Percentiles rank a stretch among this genome's conserved stretches.
Evolutionary conservation across 1,139 yeast species (phyloP).

Genomic region (Hansenula sp.): DNA sequence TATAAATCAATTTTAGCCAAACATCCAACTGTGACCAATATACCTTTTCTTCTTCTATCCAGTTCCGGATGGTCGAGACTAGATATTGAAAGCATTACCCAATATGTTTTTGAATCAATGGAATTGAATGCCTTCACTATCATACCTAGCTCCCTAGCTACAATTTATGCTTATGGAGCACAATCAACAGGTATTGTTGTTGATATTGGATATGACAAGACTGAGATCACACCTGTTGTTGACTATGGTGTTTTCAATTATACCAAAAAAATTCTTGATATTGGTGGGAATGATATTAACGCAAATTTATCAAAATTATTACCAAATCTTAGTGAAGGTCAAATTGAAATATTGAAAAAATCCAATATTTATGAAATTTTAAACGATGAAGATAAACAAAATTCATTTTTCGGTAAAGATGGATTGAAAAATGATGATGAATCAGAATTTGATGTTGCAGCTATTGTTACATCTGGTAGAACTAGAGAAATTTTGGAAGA

Average conservation of each 20-base stretch:
- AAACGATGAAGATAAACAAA: constrained; percentile 53
- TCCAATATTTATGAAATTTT: constrained; percentile 78
- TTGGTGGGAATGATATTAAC: constrained; percentile 67
- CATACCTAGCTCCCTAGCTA: constrained; percentile 64
- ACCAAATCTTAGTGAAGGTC: constrained; percentile 53
- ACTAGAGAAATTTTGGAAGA: constrained; percentile 62
- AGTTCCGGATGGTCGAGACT: constrained; percentile 65
- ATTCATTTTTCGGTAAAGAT: constrained; percentile 52
- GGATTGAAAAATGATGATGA: constrained; percentile 37
- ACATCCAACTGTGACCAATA: constrained; percentile 41
- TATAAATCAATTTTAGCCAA: constrained; percentile 51
- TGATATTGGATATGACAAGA: constrained; percentile 72
- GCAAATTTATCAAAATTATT: constrained; percentile 43
- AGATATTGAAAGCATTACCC: constrained; percentile 65
- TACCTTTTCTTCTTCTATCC: constrained; percentile 60
- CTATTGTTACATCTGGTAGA: constrained; percentile 74
- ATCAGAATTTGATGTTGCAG: constrained; percentile 81
- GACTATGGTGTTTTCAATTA: constrained; percentile 60
- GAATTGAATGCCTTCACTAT: constrained; percentile 72
- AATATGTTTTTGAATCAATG: constrained; percentile 69
- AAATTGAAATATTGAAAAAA: constrained; percentile 70
- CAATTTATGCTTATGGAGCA: constrained; percentile 71
- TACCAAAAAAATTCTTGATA: constrained; percentile 44
- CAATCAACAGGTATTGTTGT: constrained; percentile 61
- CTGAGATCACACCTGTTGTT: constrained; percentile 74